A percentile compares a stretch with the other conserved stretches of the same genome.
These are phyloP conservation scores for Erodium moschatum DNA, from an alignment of 441 rosid species.

Conservation along the genomic window DNA sequence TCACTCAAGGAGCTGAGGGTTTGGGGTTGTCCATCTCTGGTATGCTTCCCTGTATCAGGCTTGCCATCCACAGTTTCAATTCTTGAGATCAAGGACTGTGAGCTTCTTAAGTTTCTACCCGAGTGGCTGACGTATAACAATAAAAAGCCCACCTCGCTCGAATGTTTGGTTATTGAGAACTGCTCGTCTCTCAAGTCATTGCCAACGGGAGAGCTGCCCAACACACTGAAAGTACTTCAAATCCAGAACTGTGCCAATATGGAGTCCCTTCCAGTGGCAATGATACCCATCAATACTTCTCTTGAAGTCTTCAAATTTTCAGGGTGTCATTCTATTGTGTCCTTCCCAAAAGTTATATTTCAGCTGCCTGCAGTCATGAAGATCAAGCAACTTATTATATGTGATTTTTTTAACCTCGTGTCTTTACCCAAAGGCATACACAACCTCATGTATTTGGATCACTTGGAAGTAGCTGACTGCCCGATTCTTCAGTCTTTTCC, in stretches of 20 bases:
- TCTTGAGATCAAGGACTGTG: slow-evolving; percentile 16
- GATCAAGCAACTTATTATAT: slow-evolving; percentile 18
- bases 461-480: slow-evolving; percentile 12
- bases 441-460: slow-evolving; percentile 12
- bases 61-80: slow-evolving; percentile 17
- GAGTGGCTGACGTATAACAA: slow-evolving; percentile 1
- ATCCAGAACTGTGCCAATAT: slow-evolving; percentile 9
- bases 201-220: slow-evolving; percentile 13
- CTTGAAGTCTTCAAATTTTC: slow-evolving; percentile 16
- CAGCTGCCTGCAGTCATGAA: slow-evolving; percentile 9
- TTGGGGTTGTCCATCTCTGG: slow-evolving; percentile 9
- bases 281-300: slow-evolving; percentile 13
- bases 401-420: slow-evolving; percentile 13
- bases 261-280: slow-evolving; percentile 16
- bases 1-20: slow-evolving; percentile 18
- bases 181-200: slow-evolving; percentile 18
- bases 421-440: slow-evolving; percentile 16
- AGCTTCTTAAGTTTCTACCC: slow-evolving; percentile 12
- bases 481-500: slow-evolving; percentile 8
- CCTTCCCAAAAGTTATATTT: slow-evolving; percentile 16
- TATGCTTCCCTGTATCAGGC: slow-evolving; percentile 15
- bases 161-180: slow-evolving; percentile 17
- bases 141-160: slow-evolving; percentile 6
- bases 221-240: slow-evolving; percentile 3
- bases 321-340: slow-evolving; percentile 17